Evolutionary conservation across 331 rosid genomes (phyloP).

Genomic region (Acacia concinna): DNA sequence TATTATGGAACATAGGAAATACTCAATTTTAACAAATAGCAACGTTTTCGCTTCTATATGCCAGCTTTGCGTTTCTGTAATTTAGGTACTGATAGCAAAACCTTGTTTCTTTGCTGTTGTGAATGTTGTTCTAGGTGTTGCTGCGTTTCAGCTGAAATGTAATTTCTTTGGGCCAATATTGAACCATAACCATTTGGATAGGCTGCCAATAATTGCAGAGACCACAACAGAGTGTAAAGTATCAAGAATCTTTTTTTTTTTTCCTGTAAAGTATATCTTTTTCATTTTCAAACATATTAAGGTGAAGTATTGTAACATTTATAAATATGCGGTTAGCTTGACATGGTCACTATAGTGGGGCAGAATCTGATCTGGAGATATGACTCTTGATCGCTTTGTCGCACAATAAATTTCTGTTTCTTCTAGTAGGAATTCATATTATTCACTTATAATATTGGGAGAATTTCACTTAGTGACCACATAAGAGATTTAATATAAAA

Average conservation of each 20-base stretch:
- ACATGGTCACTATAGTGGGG: conserved; percentile 17
- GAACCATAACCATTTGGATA: conserved; percentile 34
- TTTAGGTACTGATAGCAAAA: conserved; percentile 26
- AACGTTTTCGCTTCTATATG: not conserved
- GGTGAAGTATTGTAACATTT: conserved; percentile 35
- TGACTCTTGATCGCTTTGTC: conserved; percentile 12
- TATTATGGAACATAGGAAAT: not conserved
- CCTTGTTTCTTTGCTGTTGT: conserved; percentile 35
- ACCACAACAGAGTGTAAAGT: conserved; percentile 42
- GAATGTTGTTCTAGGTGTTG: conserved; percentile 32
- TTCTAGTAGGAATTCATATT: not conserved
- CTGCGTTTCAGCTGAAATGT: conserved; percentile 29
- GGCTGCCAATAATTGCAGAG: conserved; percentile 41
- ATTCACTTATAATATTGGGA: not conserved
- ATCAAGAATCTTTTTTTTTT: conserved; percentile 10
- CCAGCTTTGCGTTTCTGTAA: not conserved
- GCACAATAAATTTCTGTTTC: not conserved
- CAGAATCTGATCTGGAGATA: not conserved
- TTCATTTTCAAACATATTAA: conserved; percentile 33
- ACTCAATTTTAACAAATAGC: not conserved
- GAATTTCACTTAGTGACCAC: no score
- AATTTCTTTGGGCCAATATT: conserved; percentile 34
- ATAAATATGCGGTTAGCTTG: conserved; percentile 28
- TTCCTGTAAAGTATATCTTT: conserved; percentile 44
- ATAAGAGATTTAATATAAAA: no score